Base-by-base conservation (phyloP, 164 flowering plant genomes). In the Buxus sempervirens region DNA sequence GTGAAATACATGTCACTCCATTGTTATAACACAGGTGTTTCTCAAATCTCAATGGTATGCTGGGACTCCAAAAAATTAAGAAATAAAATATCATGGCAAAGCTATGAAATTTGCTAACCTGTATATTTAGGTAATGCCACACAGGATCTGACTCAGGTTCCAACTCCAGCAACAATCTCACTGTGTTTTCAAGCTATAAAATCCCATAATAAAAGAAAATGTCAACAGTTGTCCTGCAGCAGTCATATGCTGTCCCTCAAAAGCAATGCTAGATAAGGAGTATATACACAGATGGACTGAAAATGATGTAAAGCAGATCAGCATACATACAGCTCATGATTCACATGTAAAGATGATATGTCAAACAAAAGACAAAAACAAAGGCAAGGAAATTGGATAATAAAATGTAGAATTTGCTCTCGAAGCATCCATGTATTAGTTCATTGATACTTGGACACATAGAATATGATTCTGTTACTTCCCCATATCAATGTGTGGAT, bases 91-190 rank as follows among this genome's bases (percentile, higher is more conserved):
- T n/a, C 20, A 62, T 41, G 27, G 24, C 22, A n/a, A 27, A 16
- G 22, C 41, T 25, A 42, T 14, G n/a, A 28, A 74, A 24, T 22
- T 68, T 28, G 28, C 84, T 69, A 32, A 93, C 99, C 98, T 96
- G 99, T 72, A 93, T 85, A 76, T 83, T 93, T 58, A 96, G 77
- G 81, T 96, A 93, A 78, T 93, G 98, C 97, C 98, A 89, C 28
- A 96, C 93, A 74, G 99, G 99, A 76, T 96, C 99, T 41, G 96
- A 87, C 57, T 89, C 99, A 68, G 99, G 98, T 67, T 96, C 99
- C 82, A 96, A 82, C 89, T 96, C 98, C 88, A 91, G 68, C 76
- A 96, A 81, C 75, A 96, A 81, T 79, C 99, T 86, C 76, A 93
- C 99, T 45, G 85, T 91, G 78, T 90, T 96, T 65, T 96, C 99